Percentiles rank a stretch among this genome's conserved stretches.
Evolutionary conservation across 768 basidiomycete genomes (phyloP).

Genomic region (Termitomyces sp.): DNA sequence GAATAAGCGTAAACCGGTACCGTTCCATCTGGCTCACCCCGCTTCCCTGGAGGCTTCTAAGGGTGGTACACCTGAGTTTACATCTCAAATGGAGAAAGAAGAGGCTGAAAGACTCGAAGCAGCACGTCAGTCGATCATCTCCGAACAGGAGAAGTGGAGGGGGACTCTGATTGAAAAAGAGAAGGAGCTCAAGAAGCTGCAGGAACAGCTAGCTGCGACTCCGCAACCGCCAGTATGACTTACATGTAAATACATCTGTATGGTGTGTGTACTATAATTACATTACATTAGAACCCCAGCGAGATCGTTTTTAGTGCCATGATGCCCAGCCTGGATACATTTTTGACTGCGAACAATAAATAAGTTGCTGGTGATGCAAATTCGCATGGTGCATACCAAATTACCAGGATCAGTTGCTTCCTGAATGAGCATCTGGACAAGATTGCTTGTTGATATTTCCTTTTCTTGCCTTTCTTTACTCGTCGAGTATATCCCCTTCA

Average conservation of each 20-base stretch:
- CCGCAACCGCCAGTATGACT: conserved; percentile 3
- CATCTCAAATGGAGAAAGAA: conserved; percentile 76
- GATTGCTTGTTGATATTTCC: conserved; percentile 69
- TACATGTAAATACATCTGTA: conserved; percentile 5
- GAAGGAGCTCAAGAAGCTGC: conserved; percentile 68
- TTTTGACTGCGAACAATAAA: conserved; percentile 44
- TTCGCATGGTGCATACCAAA: conserved; percentile 33
- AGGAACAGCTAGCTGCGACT: conserved; percentile 43
- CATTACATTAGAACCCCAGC: not conserved
- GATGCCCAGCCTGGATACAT: conserved; percentile 93
- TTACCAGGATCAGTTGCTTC: conserved; percentile 76
- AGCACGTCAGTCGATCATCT: conserved; percentile 62
- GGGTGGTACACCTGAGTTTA: conserved; percentile 79
- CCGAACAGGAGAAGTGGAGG: conserved; percentile 74
- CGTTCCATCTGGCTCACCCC: conserved; percentile 65
- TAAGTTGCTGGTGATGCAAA: conserved; percentile 6
- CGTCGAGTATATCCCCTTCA: conserved; percentile 63
- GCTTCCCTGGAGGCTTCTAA: conserved; percentile 61
- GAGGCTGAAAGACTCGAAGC: conserved; percentile 78
- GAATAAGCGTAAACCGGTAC: conserved; percentile 52
- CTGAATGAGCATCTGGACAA: conserved; percentile 89
- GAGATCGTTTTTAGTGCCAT: conserved; percentile 48
- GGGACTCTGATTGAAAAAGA: conserved; percentile 70
- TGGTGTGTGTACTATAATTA: conserved; percentile 5
- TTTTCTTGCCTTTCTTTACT: conserved; percentile 47